Evolutionary conservation across 2,329 filamentous ascomycete species (phyloP).

Genomic region (Endothia cerciana): DNA sequence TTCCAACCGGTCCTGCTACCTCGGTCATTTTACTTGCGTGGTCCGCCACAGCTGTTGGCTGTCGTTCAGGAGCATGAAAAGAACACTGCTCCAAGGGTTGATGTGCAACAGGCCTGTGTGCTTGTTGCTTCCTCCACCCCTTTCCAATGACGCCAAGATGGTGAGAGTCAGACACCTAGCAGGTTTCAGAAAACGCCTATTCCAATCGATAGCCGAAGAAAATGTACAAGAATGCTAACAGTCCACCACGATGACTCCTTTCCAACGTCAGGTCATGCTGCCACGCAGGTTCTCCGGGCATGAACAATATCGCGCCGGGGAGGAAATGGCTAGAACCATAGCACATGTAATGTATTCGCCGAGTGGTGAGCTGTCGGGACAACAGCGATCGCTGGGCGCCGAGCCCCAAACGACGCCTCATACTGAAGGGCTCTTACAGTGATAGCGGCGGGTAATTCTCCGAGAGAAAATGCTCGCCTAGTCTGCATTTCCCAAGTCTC

Average conservation of each 20-base stretch:
- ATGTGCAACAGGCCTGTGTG: not conserved
- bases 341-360: not conserved
- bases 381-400: not conserved
- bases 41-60: not conserved
- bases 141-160: not conserved
- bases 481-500: conserved; percentile 12
- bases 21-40: not conserved
- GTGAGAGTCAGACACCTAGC: conserved; percentile 2
- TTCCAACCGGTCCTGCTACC: not conserved
- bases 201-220: conserved; percentile 21
- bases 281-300: too few relatives aligned
- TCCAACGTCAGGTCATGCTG: conserved; percentile 11
- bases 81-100: not conserved
- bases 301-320: not conserved
- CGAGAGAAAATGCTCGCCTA: conserved; percentile 12
- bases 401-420: not conserved
- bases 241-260: conserved; percentile 12
- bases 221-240: conserved; percentile 28
- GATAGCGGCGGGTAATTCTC: not conserved
- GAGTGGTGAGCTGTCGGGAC: not conserved
- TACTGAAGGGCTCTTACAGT: not conserved
- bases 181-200: conserved; percentile 23
- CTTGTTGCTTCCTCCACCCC: not conserved
- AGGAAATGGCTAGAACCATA: not conserved
- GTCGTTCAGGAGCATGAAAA: not conserved